Evolutionary conservation across 257 asterid genomes (phyloP).

Genomic region (Galeopsis tetrahit): DNA sequence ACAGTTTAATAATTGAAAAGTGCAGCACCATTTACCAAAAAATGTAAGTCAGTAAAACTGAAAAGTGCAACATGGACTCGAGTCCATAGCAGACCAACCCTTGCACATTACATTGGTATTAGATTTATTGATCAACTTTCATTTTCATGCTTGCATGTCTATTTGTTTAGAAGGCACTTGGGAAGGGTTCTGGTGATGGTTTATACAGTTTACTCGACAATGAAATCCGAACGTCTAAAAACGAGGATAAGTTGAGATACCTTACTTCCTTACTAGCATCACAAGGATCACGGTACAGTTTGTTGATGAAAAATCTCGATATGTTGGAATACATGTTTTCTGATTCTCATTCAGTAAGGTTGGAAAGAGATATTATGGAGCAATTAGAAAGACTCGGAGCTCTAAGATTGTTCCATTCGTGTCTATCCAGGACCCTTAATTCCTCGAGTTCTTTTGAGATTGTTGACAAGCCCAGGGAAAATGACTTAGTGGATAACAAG

Average conservation of each 20-base stretch:
- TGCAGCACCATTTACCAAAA: too few species aligned
- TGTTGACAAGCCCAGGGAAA: constrained; percentile 41
- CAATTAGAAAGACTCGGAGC: constrained; percentile 81
- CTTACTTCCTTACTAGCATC: constrained; percentile 45
- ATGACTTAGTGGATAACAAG: constrained; percentile 39
- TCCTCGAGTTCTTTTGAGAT: constrained; percentile 41
- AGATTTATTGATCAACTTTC: not conserved
- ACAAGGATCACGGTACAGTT: constrained; percentile 53
- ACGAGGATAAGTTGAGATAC: constrained; percentile 36
- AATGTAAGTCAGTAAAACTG: too few species aligned
- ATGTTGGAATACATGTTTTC: constrained; percentile 65
- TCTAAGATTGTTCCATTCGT: constrained; percentile 63
- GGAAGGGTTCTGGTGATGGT: constrained; percentile 39
- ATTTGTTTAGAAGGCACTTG: constrained; percentile 46
- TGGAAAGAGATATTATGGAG: constrained; percentile 76
- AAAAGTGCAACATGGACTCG: too few species aligned
- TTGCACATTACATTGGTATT: not conserved
- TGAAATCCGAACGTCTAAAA: constrained; percentile 24
- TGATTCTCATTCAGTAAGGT: constrained; percentile 50
- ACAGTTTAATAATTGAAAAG: too few species aligned
- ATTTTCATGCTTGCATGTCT: constrained; percentile 31
- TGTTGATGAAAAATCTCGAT: constrained; percentile 74
- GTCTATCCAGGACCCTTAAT: constrained; percentile 52
- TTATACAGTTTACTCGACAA: constrained; percentile 39
- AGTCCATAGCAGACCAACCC: too few species aligned